phyloP scores from a whole-genome alignment of 208 protist genomes.

The Crithidia thermophila region DNA sequence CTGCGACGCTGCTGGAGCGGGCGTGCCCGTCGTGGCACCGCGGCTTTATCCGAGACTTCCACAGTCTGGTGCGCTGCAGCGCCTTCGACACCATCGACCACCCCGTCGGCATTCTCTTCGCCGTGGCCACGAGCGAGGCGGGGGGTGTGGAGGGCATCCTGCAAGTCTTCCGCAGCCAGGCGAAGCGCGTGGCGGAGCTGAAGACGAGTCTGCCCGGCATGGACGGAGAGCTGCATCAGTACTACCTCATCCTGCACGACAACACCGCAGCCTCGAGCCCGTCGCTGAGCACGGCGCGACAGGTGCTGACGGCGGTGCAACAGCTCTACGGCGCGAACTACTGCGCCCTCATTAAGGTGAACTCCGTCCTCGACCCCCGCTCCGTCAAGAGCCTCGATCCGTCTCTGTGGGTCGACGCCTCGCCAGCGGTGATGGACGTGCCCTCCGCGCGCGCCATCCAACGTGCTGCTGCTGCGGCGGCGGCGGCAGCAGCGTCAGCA shows the following conservation, averaged over 20 bases:
- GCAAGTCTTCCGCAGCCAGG: constrained; percentile 48
- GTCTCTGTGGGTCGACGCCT: constrained; percentile 72
- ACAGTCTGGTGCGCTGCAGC: constrained; percentile 66
- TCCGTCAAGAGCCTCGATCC: constrained; percentile 64
- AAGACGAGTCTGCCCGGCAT: constrained; percentile 57
- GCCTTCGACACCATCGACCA: constrained; percentile 82
- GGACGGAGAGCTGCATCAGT: constrained; percentile 71
- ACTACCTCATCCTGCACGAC: constrained; percentile 83
- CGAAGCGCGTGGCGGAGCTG: constrained; percentile 35
- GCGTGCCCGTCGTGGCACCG: constrained; percentile 61
- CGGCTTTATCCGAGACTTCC: constrained; percentile 54
- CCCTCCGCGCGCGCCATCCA: constrained; percentile 40
- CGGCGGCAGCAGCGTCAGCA: constrained; percentile 14
- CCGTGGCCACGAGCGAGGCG: constrained; percentile 54
- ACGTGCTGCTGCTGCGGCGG: constrained; percentile 17
- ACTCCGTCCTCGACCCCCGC: constrained; percentile 59
- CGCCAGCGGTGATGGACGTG: constrained; percentile 62
- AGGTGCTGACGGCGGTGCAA: constrained; percentile 50
- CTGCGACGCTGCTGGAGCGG: constrained; percentile 63
- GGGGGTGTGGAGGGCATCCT: constrained; percentile 60
- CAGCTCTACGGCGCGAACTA: constrained; percentile 49
- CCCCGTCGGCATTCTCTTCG: constrained; percentile 73
- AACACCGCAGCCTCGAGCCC: constrained; percentile 32
- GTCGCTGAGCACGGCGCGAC: constrained; percentile 44
- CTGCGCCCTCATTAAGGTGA: constrained; percentile 69